A percentile compares a stretch with the other conserved stretches of the same genome.
Evolutionary conservation across 1,284 basidiomycete genomes (phyloP).

Genomic region (Pyrrhoderma lamaoense): DNA sequence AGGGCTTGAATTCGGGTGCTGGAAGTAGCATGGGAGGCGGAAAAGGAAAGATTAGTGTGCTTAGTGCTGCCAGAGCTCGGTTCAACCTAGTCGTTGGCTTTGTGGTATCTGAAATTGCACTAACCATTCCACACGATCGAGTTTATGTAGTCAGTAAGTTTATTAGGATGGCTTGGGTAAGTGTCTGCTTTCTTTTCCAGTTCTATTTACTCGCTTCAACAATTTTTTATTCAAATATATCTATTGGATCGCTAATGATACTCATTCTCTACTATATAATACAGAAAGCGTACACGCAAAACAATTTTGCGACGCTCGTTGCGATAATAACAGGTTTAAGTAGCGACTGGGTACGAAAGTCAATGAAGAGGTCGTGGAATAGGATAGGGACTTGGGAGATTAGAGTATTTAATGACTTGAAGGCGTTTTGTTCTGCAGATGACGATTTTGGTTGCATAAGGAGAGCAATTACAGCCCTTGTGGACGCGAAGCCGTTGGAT

Average conservation of each 20-base stretch:
- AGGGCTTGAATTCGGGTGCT: no score
- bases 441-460: slow-evolving; percentile 77
- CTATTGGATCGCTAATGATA: neutral
- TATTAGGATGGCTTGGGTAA: slow-evolving; percentile 80
- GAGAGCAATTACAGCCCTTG: slow-evolving; percentile 54
- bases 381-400: slow-evolving; percentile 68
- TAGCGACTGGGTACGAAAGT: slow-evolving; percentile 61
- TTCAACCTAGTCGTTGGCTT: slow-evolving; percentile 87
- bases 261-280: slow-evolving; percentile 3
- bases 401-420: slow-evolving; percentile 72
- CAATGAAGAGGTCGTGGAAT: slow-evolving; percentile 63
- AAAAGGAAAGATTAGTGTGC: slow-evolving; percentile 56
- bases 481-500: slow-evolving; percentile 54
- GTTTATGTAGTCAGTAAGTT: slow-evolving; percentile 69
- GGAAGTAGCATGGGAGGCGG: no score
- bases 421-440: slow-evolving; percentile 55
- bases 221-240: no score
- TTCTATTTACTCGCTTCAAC: no score
- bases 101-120: slow-evolving; percentile 70
- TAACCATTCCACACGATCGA: slow-evolving; percentile 62
- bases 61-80: slow-evolving; percentile 74
- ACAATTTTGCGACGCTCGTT: slow-evolving; percentile 75
- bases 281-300: slow-evolving; percentile 78
- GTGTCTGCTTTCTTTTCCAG: slow-evolving; percentile 25
- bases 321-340: slow-evolving; percentile 78